Percentiles rank a stretch among this genome's conserved stretches.
Evolutionary conservation across 441 rosid species (phyloP).

Genomic region (Euphorbia schlechtendalii): DNA sequence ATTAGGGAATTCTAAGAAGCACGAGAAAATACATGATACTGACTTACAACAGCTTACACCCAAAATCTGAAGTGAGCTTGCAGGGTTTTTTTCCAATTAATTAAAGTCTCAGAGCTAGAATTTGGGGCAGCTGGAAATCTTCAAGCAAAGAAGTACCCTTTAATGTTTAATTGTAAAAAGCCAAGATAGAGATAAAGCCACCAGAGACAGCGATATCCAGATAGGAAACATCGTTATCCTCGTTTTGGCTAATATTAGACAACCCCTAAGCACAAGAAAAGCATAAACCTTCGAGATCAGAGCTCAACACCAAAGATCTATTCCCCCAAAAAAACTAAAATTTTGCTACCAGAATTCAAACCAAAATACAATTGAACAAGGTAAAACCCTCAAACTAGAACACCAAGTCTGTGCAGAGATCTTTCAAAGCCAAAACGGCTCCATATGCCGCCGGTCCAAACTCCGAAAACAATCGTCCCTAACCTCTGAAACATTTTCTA

Average conservation of each 20-base stretch:
- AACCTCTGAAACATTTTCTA: constrained; percentile 33
- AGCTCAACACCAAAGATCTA: constrained; percentile 50
- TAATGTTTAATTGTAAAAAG: constrained; percentile 23
- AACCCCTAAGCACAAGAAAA: constrained; percentile 55
- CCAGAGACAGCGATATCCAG: constrained; percentile 37
- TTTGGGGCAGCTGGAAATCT: constrained; percentile 19
- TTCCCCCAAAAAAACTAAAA: too few relatives aligned
- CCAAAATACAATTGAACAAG: constrained; percentile 11
- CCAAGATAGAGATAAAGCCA: constrained; percentile 30
- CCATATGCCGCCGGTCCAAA: constrained; percentile 21
- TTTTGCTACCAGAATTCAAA: too few relatives aligned
- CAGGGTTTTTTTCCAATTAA: too few relatives aligned
- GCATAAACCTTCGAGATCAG: constrained; percentile 52
- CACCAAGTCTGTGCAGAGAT: constrained; percentile 4
- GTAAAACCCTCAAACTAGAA: constrained; percentile 6
- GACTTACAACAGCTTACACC: too few relatives aligned
- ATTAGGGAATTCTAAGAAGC: neutral
- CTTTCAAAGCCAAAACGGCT: constrained; percentile 13
- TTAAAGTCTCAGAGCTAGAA: too few relatives aligned
- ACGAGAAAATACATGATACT: too few relatives aligned
- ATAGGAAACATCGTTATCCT: constrained; percentile 30
- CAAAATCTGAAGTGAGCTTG: too few relatives aligned
- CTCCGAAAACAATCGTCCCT: constrained; percentile 22
- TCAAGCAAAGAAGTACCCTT: constrained; percentile 5
- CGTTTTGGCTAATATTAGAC: constrained; percentile 29